Base-by-base conservation (phyloP, 371 early-diverging fungal species). In the Zychaea mexicana region DNA sequence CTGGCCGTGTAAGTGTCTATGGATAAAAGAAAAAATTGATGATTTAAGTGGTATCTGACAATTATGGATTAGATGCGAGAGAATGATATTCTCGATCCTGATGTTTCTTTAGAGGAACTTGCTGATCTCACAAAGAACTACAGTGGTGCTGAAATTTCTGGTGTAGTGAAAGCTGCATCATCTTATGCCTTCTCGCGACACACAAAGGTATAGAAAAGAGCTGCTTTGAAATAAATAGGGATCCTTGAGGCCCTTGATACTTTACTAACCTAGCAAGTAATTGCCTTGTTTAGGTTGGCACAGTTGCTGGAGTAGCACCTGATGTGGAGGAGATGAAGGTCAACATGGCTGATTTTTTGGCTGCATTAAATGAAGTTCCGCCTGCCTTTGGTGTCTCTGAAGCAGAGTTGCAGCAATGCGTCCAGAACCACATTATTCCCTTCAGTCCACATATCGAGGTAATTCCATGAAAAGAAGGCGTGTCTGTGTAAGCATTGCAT, bases 131-230 rank as follows among this genome's bases (percentile, higher is more conserved):
- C 99, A n/a, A 98, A 96, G 82, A 99, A 99, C 85, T 99, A 95
- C 76, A 97, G 96, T 66, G 99, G 99, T 75, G 99, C 99, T 39
- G 99, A 99, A 77, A 97, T 99, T 64, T 65, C 95, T 13, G 98
- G 99, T 75, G 83, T 99, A 15, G 95, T 99, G 15, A 98, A 97
- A 70, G 94, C 96, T 54, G 99, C 99, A 4, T 92, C 94, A n/a
- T 98, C 99, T 0, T 99, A 94, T 85, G 98, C 99, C 1, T 94
- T 99, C 76, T 98, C 96, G 76, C 88, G 99, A 57, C 97, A 99
- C 71, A 91, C 98, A 72, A 95, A 97, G 77, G 92, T 82, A 54
- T 47, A 28, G 36, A 36, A n/a, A 22, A 17, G 9, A 13, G 52
- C 24, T 12, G 17, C 1, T 4, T 26, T 27, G 30, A 17, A 2